Evolutionary conservation across 768 basidiomycete species (phyloP), one percentile per base, ranked within the genome.

Genomic region (Cystofilobasidium bisporidii): DNA sequence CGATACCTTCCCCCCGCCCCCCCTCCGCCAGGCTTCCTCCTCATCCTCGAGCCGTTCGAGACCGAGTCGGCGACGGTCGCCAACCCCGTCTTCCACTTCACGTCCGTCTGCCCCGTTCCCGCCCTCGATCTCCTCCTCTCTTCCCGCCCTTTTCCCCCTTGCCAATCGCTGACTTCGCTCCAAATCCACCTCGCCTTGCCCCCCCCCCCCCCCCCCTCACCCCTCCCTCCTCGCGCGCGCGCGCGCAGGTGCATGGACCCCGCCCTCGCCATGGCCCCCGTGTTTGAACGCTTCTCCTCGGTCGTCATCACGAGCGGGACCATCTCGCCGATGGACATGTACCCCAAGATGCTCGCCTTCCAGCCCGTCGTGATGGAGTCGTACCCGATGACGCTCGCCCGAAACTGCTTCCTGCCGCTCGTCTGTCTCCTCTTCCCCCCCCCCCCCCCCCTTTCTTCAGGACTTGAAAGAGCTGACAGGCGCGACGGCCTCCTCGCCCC

Each of bases 301-400:
- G 96, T 99, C 26, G 91, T 99, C 71, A 99, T 99, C 76, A 99
- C 96, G 0, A 97, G 92, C 5, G 96, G 96, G 72, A 99, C 96
- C 15, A 91, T 99, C 72, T 97, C 93, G 0, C 96, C 96, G 2
- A 78, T 99, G 67, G 96, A 99, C 78, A 99, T 99, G 96, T 99
- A 99, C 77, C 96, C 96, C 17, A 99, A 98, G 79, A 99, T 99
- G 89, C 82, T 99, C 36, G 91, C 92, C 72, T 99, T 99, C 77
- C 90, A 89, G 22, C 93, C 96, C 2, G 92, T 94, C 24, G 89
- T 97, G 9, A 89, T 92, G 79, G 93, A 97, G 77, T 90, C 89
- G 1, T 99, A 99, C 79, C 84, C 94, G 1, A 99, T 99, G 96
- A 93, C 96, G 24, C 81, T 99, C 53, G 89, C 91, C 17, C 84